A percentile compares a stretch with the other conserved stretches of the same genome.
These are phyloP conservation scores for Brassica incana DNA, from an alignment of 345 rosid genomes.

Conservation along the genomic window DNA sequence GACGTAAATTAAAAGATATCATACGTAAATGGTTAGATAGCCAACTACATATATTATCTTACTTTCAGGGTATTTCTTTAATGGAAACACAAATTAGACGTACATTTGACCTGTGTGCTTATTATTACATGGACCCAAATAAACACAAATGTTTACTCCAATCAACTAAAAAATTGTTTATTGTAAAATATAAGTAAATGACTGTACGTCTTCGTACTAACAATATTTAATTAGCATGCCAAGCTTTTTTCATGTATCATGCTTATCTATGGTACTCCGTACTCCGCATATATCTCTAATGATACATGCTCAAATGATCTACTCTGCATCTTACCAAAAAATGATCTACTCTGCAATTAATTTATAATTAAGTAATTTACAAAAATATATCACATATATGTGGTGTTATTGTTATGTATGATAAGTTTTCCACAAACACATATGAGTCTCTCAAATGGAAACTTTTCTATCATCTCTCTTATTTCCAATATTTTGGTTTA, in stretches of 20 bases:
- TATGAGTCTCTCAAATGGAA: background rate
- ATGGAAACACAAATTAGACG: background rate
- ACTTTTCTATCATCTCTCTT: background rate
- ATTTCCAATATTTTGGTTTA: background rate
- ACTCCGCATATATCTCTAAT: too few relatives aligned
- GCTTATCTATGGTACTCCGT: too few relatives aligned
- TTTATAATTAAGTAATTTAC: background rate
- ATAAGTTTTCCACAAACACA: background rate
- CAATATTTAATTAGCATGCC: background rate
- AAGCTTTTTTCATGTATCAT: background rate
- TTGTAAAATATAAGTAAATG: background rate
- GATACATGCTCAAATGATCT: background rate
- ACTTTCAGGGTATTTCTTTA: background rate
- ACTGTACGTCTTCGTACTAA: background rate
- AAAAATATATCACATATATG: background rate
- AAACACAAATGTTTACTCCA: background rate
- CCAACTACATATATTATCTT: background rate
- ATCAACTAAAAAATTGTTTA: background rate
- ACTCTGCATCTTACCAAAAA: too few relatives aligned
- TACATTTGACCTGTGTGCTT: background rate
- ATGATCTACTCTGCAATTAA: background rate
- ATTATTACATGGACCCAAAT: background rate
- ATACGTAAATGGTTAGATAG: background rate
- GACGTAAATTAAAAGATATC: background rate
- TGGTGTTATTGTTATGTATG: background rate